Percentiles rank a stretch among this genome's conserved stretches.
These are phyloP conservation scores for Cercophora newfieldiana DNA, from an alignment of 495 filamentous ascomycete genomes.

Conservation along the genomic window DNA sequence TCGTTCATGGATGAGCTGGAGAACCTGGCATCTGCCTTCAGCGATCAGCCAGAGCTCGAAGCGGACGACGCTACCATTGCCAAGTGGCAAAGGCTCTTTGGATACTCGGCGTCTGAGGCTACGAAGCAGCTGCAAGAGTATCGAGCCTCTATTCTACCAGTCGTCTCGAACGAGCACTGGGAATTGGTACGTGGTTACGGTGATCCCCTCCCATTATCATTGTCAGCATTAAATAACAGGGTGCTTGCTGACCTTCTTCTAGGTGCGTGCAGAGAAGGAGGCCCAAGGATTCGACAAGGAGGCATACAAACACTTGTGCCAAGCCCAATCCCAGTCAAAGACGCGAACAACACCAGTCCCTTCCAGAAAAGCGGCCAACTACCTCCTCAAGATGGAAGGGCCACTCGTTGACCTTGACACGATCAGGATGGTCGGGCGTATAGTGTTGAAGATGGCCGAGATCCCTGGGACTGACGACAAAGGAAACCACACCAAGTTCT, in stretches of 20 bases:
- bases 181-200: not conserved
- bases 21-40: constrained; percentile 14
- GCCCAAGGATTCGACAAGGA: constrained; percentile 20
- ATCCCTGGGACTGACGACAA: constrained; percentile 10
- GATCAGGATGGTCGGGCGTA: constrained; percentile 2
- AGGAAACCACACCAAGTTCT: constrained; percentile 13
- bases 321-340: constrained; percentile 1
- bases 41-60: constrained; percentile 13
- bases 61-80: constrained; percentile 6
- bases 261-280: constrained; percentile 15
- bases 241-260: not conserved
- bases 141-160: not conserved
- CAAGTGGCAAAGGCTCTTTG: constrained; percentile 7
- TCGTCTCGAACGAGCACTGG: constrained; percentile 1
- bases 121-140: constrained; percentile 1
- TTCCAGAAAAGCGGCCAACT: constrained; percentile 8
- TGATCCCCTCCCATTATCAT: not conserved
- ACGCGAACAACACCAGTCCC: constrained; percentile 6
- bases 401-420: constrained; percentile 3
- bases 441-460: not conserved
- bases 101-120: constrained; percentile 6
- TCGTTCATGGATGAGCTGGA: constrained; percentile 11
- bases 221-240: not conserved
- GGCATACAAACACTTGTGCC: constrained; percentile 17
- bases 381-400: constrained; percentile 19